Evolutionary conservation across 2,329 filamentous ascomycete species (phyloP).

Genomic region (Fusarium buxicola): DNA sequence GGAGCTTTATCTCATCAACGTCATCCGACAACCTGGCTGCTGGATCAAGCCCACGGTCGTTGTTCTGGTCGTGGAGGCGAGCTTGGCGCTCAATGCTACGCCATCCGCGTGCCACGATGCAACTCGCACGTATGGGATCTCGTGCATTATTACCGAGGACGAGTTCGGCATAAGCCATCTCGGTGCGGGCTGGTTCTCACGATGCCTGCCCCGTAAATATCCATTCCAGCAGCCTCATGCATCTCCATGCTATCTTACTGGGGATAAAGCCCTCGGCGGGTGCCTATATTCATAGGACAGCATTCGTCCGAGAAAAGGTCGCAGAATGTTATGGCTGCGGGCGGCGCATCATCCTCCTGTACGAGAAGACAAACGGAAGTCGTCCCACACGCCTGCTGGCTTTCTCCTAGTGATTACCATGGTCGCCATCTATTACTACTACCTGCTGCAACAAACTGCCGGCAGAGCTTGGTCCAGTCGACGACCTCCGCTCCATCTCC

Average conservation of each 20-base stretch:
- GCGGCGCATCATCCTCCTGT: neutral
- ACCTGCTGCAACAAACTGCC: slow-evolving; percentile 34
- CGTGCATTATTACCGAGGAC: slow-evolving; percentile 5
- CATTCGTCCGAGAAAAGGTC: slow-evolving; percentile 1
- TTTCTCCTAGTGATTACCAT: slow-evolving; percentile 4
- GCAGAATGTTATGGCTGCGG: neutral
- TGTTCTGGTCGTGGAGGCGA: slow-evolving; percentile 9
- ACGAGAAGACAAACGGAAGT: neutral
- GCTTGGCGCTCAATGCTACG: slow-evolving; percentile 3
- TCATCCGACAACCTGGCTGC: slow-evolving; percentile 36
- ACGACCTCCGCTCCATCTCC: slow-evolving; percentile 22
- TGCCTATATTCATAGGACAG: slow-evolving; percentile 1
- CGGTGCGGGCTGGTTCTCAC: slow-evolving; percentile 16
- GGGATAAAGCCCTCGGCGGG: neutral
- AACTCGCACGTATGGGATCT: slow-evolving; percentile 24
- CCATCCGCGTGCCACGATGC: slow-evolving; percentile 16
- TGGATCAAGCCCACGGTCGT: slow-evolving; percentile 19
- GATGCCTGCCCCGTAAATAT: slow-evolving; percentile 13
- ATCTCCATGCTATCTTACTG: slow-evolving; percentile 1
- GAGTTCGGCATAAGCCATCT: slow-evolving; percentile 19
- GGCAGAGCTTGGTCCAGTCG: slow-evolving; percentile 27
- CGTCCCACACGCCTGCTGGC: slow-evolving; percentile 6
- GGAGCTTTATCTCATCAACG: slow-evolving; percentile 11
- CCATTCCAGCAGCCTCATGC: slow-evolving; percentile 6
- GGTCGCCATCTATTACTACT: neutral